Conservation (phyloP, 257 asterid genomes). For the Solanum tarapatanum region DNA sequence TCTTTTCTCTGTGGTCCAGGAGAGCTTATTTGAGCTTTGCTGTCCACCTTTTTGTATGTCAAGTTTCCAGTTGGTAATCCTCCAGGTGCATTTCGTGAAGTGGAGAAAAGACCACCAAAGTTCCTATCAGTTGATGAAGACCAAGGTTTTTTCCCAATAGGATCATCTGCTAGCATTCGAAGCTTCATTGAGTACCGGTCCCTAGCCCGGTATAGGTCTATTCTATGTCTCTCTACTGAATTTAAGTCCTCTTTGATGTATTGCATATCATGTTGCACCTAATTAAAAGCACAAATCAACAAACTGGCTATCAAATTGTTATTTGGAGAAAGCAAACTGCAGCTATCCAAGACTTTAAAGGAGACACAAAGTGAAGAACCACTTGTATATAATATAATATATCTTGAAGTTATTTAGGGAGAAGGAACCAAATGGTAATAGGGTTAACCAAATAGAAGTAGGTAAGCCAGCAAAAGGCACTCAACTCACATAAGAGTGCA, state of each 20-base stretch:
- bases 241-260: constrained; percentile 56
- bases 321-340: not conserved
- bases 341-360: not conserved
- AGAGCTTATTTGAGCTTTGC: constrained; percentile 23
- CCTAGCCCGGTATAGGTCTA: constrained; percentile 53
- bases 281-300: constrained; percentile 2
- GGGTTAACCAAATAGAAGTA: not conserved
- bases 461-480: not conserved
- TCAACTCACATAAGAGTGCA: not conserved
- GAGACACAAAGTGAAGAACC: not conserved
- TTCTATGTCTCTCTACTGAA: constrained; percentile 61
- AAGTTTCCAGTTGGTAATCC: constrained; percentile 31
- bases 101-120: constrained; percentile 29
- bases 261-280: constrained; percentile 60
- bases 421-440: not conserved
- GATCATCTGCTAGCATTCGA: constrained; percentile 44
- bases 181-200: constrained; percentile 56
- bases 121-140: constrained; percentile 37
- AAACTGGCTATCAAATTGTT: not conserved
- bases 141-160: constrained; percentile 29
- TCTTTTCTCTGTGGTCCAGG: constrained; percentile 39
- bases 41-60: constrained; percentile 35
- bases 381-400: not conserved
- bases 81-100: constrained; percentile 42
- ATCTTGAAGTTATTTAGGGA: not conserved